These are phyloP conservation scores for Datura wrightii DNA, from an alignment of 257 asterid species.

Conservation along the genomic window DNA sequence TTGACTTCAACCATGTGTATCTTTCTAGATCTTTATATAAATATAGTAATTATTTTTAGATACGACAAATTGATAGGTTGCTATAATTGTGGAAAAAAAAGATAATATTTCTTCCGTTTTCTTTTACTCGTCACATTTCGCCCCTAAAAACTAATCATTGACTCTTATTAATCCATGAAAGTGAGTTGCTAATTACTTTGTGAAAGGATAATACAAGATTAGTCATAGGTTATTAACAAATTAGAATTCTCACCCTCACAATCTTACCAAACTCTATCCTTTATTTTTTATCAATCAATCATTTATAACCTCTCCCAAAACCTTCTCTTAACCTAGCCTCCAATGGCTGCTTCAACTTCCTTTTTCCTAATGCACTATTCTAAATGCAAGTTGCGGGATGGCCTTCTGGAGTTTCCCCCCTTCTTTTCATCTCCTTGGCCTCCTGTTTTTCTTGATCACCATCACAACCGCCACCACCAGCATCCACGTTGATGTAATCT, in stretches of 20 bases:
- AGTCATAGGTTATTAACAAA: constrained; percentile 34
- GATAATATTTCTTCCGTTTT: neutral
- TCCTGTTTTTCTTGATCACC: constrained; percentile 52
- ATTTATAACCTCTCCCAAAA: constrained; percentile 52
- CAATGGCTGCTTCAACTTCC: constrained; percentile 56
- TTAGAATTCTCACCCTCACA: constrained; percentile 50
- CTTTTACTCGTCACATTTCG: neutral
- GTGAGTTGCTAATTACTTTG: neutral
- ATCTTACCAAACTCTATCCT: constrained; percentile 46
- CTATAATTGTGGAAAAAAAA: constrained; percentile 6
- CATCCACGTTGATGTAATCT: neutral
- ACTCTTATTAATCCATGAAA: neutral
- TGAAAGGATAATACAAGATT: neutral
- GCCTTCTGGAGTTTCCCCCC: constrained; percentile 49
- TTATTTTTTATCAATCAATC: constrained; percentile 39
- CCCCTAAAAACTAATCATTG: neutral
- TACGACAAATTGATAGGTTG: neutral
- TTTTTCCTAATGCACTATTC: constrained; percentile 36
- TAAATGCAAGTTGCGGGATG: constrained; percentile 63
- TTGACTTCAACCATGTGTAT: neutral
- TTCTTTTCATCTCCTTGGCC: constrained; percentile 51
- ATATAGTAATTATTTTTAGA: neutral
- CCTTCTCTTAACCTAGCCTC: constrained; percentile 59
- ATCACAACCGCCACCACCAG: constrained; percentile 19
- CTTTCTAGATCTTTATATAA: too few species aligned